Conservation (phyloP, 75 land plant species). For the Pseudotsuga menziesii region DNA sequence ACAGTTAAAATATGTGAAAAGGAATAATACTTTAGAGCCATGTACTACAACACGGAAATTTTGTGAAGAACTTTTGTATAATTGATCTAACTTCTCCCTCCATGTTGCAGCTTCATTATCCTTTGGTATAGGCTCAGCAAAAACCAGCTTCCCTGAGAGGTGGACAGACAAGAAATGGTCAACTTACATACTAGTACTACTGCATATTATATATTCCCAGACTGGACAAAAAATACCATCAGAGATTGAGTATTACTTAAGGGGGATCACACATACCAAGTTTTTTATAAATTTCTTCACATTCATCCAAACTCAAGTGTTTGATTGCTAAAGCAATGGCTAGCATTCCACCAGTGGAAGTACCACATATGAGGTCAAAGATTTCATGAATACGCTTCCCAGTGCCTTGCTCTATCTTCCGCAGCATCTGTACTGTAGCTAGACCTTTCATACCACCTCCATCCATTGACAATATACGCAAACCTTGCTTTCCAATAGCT, state of each 20-base stretch:
- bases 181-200: background rate
- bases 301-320: constrained; percentile 72
- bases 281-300: constrained; percentile 94
- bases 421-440: constrained; percentile 93
- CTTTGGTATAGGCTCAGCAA: constrained; percentile 90
- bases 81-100: constrained; percentile 97
- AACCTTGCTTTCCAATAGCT: constrained; percentile 77
- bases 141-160: constrained; percentile 80
- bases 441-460: constrained; percentile 99
- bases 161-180: constrained; percentile 3
- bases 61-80: constrained; percentile 97
- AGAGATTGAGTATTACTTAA: background rate
- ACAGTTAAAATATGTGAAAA: background rate
- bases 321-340: constrained; percentile 95
- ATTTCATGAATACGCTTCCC: constrained; percentile 95
- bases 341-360: constrained; percentile 99
- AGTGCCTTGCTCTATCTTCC: constrained; percentile 86
- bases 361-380: constrained; percentile 99
- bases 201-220: background rate
- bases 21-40: constrained; percentile 79
- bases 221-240: background rate
- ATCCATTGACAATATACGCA: constrained; percentile 97
- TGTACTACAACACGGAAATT: constrained; percentile 97
- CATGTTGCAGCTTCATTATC: constrained; percentile 99
- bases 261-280: constrained; percentile 51